Evolutionary conservation across 306 rosid species (phyloP).

Genomic region (Quercus engelmannii): DNA sequence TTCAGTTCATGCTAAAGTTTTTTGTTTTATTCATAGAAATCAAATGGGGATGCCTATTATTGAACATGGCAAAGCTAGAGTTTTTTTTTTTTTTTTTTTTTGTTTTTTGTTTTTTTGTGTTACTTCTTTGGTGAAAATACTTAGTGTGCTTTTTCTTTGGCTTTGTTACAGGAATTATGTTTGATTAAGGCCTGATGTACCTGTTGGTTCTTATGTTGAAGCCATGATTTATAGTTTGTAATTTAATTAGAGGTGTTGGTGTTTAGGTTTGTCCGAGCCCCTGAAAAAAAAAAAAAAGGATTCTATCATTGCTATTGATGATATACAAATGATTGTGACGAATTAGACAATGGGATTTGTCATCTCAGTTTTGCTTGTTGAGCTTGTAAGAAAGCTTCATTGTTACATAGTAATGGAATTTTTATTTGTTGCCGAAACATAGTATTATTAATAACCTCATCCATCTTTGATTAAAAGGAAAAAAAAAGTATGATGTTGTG

Average conservation of each 20-base stretch:
- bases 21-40: neutral
- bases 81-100: neutral
- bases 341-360: neutral
- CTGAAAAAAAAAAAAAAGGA: neutral
- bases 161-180: neutral
- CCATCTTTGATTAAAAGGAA: neutral
- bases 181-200: neutral
- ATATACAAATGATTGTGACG: neutral
- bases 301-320: neutral
- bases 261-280: neutral
- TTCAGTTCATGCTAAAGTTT: neutral
- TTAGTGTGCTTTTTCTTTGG: neutral
- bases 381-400: neutral
- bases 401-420: neutral
- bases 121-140: neutral
- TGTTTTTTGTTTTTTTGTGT: too few relatives aligned
- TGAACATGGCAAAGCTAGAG: neutral
- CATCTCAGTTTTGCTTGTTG: neutral
- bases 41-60: neutral
- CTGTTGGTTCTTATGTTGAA: neutral
- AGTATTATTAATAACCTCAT: neutral
- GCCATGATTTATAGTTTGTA: neutral
- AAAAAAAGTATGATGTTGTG: neutral
- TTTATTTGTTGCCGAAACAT: neutral
- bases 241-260: neutral